phyloP scores from a whole-genome alignment of 805 yeast genomes.

The Wickerhamiella occidentalis region DNA sequence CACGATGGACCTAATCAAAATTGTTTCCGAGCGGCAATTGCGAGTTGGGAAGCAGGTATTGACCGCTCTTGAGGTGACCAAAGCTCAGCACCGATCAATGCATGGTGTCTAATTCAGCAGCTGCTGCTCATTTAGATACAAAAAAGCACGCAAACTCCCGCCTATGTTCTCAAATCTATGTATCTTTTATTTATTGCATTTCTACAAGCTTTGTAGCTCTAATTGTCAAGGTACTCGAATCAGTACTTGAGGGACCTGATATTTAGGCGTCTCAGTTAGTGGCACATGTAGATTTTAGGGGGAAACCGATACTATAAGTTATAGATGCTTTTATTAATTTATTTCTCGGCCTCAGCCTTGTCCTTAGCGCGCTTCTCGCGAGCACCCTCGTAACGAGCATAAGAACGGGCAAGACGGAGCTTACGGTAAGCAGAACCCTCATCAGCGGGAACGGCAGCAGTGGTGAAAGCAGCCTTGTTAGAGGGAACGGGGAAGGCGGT shows the following conservation, averaged over 20 bases:
- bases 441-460: constrained; percentile 75
- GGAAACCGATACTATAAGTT: constrained; percentile 7
- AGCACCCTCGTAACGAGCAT: constrained; percentile 86
- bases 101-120: neutral
- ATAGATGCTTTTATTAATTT: constrained; percentile 20
- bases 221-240: too few species aligned
- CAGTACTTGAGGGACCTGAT: too few species aligned
- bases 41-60: neutral
- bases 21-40: constrained; percentile 7
- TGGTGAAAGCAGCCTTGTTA: constrained; percentile 54
- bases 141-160: too few species aligned
- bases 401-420: constrained; percentile 89
- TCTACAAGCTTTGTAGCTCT: too few species aligned
- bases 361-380: constrained; percentile 97
- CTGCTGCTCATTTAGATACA: too few species aligned
- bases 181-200: neutral
- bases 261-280: too few species aligned
- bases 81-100: neutral
- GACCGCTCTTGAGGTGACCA: neutral
- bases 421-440: constrained; percentile 82
- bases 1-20: constrained; percentile 20
- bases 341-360: constrained; percentile 91
- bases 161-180: too few species aligned
- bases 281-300: too few species aligned
- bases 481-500: constrained; percentile 88